A percentile compares a stretch with the other conserved stretches of the same genome.
These are phyloP conservation scores for Crassisporium funariophilum DNA, from an alignment of 768 basidiomycete genomes.

Conservation along the genomic window DNA sequence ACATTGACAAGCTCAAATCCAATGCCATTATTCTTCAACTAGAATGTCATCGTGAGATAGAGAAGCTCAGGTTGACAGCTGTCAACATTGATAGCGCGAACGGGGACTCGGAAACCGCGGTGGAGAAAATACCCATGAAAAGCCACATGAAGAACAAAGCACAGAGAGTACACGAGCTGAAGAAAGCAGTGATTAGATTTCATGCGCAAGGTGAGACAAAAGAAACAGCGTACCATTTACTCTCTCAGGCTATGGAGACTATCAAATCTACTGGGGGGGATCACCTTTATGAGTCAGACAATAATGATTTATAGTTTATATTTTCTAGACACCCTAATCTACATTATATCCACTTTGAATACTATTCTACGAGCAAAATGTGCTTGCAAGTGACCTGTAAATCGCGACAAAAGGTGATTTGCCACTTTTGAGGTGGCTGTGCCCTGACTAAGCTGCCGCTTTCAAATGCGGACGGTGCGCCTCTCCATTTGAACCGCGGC, in stretches of 20 bases:
- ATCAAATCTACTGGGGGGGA: too few species aligned
- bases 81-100: too few species aligned
- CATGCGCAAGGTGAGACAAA: too few species aligned
- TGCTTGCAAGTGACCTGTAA: not conserved
- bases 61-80: too few species aligned
- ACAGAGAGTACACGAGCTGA: too few species aligned
- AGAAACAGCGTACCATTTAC: too few species aligned
- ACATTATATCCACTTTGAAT: not conserved
- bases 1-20: not conserved
- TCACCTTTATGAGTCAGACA: too few species aligned
- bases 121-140: too few species aligned
- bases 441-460: not conserved
- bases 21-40: not conserved
- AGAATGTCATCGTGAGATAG: not conserved
- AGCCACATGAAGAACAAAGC: too few species aligned
- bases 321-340: not conserved
- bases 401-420: not conserved
- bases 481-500: not conserved
- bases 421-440: not conserved
- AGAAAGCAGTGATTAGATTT: too few species aligned
- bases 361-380: not conserved
- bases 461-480: slow-evolving; percentile 1
- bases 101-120: too few species aligned
- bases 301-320: slow-evolving; percentile 1
- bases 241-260: too few species aligned